These are phyloP conservation scores for Eugenia klotzschiana DNA, from an alignment of 441 rosid genomes.

Conservation along the genomic window DNA sequence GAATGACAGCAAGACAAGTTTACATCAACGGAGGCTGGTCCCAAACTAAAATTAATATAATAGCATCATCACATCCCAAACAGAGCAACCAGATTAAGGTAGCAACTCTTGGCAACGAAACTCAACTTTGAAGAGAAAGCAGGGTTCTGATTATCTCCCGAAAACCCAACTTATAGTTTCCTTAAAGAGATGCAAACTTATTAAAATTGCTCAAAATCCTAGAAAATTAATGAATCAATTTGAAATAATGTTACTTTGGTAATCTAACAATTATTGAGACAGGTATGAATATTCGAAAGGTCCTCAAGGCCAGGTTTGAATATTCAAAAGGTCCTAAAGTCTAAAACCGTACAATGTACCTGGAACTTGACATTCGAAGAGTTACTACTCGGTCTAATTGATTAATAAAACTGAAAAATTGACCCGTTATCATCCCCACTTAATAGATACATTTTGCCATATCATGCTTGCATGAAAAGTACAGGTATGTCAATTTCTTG, in stretches of 20 bases:
- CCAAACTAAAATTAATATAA: neutral
- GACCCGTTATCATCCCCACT: neutral
- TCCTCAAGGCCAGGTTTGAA: neutral
- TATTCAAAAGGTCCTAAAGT: neutral
- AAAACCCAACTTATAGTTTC: neutral
- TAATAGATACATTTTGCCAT: neutral
- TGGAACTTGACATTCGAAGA: neutral
- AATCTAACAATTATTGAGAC: neutral
- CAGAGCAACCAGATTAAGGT: neutral
- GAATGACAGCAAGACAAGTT: neutral
- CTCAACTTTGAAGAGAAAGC: neutral
- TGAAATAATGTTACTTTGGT: neutral
- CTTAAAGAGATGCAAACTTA: neutral
- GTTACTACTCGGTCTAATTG: neutral
- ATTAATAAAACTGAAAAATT: neutral
- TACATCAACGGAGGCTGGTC: neutral
- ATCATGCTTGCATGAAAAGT: neutral
- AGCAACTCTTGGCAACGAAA: neutral
- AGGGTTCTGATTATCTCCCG: neutral
- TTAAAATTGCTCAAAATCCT: neutral
- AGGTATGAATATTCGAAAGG: neutral
- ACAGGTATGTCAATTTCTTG: neutral
- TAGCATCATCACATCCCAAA: neutral
- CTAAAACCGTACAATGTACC: neutral
- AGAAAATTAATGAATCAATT: neutral